Base-by-base conservation (phyloP, 2,329 filamentous ascomycete genomes). In the Botrytis sinoallii region DNA sequence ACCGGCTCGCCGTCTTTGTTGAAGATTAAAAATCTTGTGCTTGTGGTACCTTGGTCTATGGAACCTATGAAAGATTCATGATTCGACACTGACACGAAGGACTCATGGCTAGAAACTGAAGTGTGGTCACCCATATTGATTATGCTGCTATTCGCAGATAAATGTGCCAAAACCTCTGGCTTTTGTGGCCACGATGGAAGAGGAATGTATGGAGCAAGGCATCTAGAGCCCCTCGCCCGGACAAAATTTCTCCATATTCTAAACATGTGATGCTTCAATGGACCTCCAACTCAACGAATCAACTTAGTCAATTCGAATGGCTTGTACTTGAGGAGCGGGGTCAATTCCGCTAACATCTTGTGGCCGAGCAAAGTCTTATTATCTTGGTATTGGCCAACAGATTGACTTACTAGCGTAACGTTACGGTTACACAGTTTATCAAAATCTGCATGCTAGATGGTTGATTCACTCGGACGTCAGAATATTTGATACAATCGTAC, bases 41-140 rank as follows among this genome's bases (percentile, higher is more conserved):
- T 93, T 72, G 92, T 94, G 48, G 92, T 95, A 76, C 92, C 92
- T 81, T 94, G 92, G 80, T 95, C 92, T 80, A 95, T 94, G 73
- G 91, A 91, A 76, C 92, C 92, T 75, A 94, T 89, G 79, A 92
- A 94, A 18, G 74, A 74, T 60, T 68, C 69, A 42, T 72, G 69
- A n/a, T 55, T 67, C 60, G 71, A 61, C 10, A 46, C 46, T 9
- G 44, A 48, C 75, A 94, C 89, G 79, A 92, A 94, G 16, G 74
- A 72, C 20, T 69, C 69, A 38, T 71, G 65, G 32, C 61, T 70
- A 61, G 69, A 59, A 38, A 59, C 48, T 22, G 48, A 42, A 46
- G 18, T 46, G 40, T 42, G 32, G 20, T 75, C 74, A 55, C 66
- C 66, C 74, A 75, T 75, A 42, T 69, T 74, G 25, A 71, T 66